Percentiles rank a stretch among this genome's conserved stretches.
Conservation (phyloP, 768 basidiomycete species). For the Tephrocybe sp. region DNA sequence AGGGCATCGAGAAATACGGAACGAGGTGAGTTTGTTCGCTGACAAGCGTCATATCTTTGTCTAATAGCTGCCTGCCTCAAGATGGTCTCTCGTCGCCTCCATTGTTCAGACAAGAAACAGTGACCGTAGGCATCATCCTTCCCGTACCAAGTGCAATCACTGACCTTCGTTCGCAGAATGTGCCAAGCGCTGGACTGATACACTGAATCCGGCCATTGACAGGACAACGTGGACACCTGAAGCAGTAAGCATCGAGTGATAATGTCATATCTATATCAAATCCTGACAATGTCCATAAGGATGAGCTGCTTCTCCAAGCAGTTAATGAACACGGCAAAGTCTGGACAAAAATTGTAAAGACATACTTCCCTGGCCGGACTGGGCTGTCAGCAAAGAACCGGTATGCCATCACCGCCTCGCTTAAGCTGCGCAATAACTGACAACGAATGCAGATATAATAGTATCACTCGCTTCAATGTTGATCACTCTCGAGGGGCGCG, state of each 20-base stretch:
- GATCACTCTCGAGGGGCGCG: constrained; percentile 36
- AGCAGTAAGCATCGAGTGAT: constrained; percentile 33
- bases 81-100: constrained; percentile 60
- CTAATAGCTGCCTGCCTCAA: constrained; percentile 20
- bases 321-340: constrained; percentile 57
- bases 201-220: constrained; percentile 60
- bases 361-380: constrained; percentile 59
- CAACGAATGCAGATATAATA: constrained; percentile 42
- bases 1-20: constrained; percentile 56
- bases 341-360: constrained; percentile 64
- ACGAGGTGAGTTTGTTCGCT: constrained; percentile 39
- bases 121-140: constrained; percentile 44
- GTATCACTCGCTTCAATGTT: constrained; percentile 47
- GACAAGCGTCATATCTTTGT: background rate
- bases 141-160: background rate
- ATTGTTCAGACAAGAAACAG: constrained; percentile 58
- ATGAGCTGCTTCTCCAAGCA: constrained; percentile 52
- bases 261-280: background rate
- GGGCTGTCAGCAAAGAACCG: constrained; percentile 62
- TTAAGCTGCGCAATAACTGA: background rate
- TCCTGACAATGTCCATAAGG: constrained; percentile 31
- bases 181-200: constrained; percentile 64
- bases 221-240: constrained; percentile 59
- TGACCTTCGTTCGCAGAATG: constrained; percentile 41
- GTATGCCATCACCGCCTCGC: constrained; percentile 25